Percentiles rank a stretch among this genome's conserved stretches.
Evolutionary conservation across 805 yeast species (phyloP).

Genomic region (Kodamaea kaohsiungensis): DNA sequence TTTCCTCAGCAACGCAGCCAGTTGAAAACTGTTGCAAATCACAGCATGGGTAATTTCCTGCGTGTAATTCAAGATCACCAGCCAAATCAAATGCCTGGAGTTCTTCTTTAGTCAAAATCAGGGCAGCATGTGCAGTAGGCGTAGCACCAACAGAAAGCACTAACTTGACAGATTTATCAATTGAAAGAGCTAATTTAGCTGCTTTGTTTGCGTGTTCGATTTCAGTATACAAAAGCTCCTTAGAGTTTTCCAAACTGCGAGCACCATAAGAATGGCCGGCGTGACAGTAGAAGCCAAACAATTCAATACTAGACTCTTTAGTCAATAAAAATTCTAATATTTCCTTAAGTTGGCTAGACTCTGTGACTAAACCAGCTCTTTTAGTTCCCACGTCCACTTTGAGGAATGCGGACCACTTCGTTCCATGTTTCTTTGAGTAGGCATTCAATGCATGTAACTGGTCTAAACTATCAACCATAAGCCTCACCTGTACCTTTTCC

Average conservation of each 20-base stretch:
- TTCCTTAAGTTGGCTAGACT: slow-evolving; percentile 34
- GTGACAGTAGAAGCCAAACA: slow-evolving; percentile 76
- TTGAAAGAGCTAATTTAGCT: slow-evolving; percentile 33
- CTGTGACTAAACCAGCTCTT: slow-evolving; percentile 58
- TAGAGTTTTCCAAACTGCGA: slow-evolving; percentile 46
- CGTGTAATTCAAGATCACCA: slow-evolving; percentile 66
- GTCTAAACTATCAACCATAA: slow-evolving; percentile 61
- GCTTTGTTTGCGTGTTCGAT: slow-evolving; percentile 58
- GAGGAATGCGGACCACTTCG: slow-evolving; percentile 62
- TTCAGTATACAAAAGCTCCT: slow-evolving; percentile 52
- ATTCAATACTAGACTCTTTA: slow-evolving; percentile 24
- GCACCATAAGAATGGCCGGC: slow-evolving; percentile 75
- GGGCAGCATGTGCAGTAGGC: slow-evolving; percentile 70
- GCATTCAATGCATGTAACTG: slow-evolving; percentile 53
- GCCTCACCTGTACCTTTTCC: slow-evolving; percentile 43
- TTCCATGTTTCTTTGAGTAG: slow-evolving; percentile 28
- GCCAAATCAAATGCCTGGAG: slow-evolving; percentile 18
- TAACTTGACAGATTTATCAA: slow-evolving; percentile 41
- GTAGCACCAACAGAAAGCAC: slow-evolving; percentile 78
- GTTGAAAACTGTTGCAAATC: slow-evolving; percentile 81
- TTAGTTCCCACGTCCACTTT: slow-evolving; percentile 73
- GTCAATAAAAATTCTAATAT: slow-evolving; percentile 32
- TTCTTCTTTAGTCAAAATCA: slow-evolving; percentile 23
- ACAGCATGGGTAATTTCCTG: slow-evolving; percentile 76
- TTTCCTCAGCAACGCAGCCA: slow-evolving; percentile 36